Evolutionary conservation across 2,329 filamentous ascomycete genomes (phyloP).

Genomic region (Fusarium kyushuense): DNA sequence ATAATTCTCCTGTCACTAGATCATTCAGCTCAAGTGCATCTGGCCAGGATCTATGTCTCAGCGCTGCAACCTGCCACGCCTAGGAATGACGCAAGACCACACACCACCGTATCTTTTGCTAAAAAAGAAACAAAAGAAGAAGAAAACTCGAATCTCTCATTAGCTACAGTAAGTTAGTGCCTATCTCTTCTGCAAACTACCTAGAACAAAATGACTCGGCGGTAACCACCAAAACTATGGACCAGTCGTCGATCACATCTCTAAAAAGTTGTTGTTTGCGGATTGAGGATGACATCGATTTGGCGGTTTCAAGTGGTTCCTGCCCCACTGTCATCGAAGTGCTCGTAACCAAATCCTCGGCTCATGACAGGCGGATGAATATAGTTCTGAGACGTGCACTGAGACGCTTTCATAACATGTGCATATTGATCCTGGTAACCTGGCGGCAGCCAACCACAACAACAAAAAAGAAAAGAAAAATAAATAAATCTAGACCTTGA

Average conservation of each 20-base stretch:
- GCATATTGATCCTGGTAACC: slow-evolving; percentile 19
- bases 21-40: not conserved
- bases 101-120: not conserved
- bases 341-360: slow-evolving; percentile 25
- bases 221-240: slow-evolving; percentile 2
- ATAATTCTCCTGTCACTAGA: not conserved
- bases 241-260: slow-evolving; percentile 26
- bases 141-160: not conserved
- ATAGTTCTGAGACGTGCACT: slow-evolving; percentile 34
- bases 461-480: not conserved
- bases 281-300: slow-evolving; percentile 26
- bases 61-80: not conserved
- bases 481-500: not conserved
- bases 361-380: slow-evolving; percentile 34
- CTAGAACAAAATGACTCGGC: slow-evolving; percentile 1
- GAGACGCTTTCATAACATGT: slow-evolving; percentile 30
- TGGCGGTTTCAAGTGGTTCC: slow-evolving; percentile 46
- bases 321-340: slow-evolving; percentile 38
- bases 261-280: slow-evolving; percentile 13
- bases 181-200: not conserved
- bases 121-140: not conserved
- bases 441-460: not conserved
- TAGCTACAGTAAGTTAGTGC: too few species aligned
- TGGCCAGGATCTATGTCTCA: not conserved
- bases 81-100: not conserved